phyloP scores from a whole-genome alignment of 1,139 yeast species.

The Geotrichum australiense region DNA sequence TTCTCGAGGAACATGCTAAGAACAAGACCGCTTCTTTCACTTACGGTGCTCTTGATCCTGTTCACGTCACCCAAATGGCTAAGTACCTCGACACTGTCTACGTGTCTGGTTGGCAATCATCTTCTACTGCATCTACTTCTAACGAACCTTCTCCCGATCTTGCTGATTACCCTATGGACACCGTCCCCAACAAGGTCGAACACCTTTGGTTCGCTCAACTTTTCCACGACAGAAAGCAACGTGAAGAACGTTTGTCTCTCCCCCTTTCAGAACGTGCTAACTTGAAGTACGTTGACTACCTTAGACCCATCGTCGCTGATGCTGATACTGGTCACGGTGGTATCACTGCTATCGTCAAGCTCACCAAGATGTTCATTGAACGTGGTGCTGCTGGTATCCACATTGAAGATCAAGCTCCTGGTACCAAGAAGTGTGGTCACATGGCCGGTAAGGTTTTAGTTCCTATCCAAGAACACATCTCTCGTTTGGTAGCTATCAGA shows the following conservation, averaged over 20 bases:
- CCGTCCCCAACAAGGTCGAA: constrained; percentile 97
- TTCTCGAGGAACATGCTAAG: constrained; percentile 65
- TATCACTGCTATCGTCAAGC: constrained; percentile 88
- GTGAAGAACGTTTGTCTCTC: constrained; percentile 67
- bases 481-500: constrained; percentile 87
- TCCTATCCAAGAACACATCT: constrained; percentile 95
- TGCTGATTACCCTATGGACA: constrained; percentile 97
- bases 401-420: constrained; percentile 98
- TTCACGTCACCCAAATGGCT: constrained; percentile 95
- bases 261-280: constrained; percentile 59
- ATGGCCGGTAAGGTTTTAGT: constrained; percentile 98
- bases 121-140: constrained; percentile 93
- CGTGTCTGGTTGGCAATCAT: constrained; percentile 98
- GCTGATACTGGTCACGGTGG: constrained; percentile 99
- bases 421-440: constrained; percentile 96
- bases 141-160: constrained; percentile 98
- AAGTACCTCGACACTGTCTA: constrained; percentile 87
- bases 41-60: constrained; percentile 94
- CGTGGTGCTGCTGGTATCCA: constrained; percentile 99
- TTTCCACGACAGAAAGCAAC: constrained; percentile 95
- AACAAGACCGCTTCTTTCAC: constrained; percentile 78
- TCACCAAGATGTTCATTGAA: constrained; percentile 93
- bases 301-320: constrained; percentile 93
- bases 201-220: constrained; percentile 95
- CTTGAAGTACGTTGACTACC: constrained; percentile 58